These are phyloP conservation scores for Haplosporangium gracile DNA, from an alignment of 192 early-diverging fungal species.

Conservation along the genomic window DNA sequence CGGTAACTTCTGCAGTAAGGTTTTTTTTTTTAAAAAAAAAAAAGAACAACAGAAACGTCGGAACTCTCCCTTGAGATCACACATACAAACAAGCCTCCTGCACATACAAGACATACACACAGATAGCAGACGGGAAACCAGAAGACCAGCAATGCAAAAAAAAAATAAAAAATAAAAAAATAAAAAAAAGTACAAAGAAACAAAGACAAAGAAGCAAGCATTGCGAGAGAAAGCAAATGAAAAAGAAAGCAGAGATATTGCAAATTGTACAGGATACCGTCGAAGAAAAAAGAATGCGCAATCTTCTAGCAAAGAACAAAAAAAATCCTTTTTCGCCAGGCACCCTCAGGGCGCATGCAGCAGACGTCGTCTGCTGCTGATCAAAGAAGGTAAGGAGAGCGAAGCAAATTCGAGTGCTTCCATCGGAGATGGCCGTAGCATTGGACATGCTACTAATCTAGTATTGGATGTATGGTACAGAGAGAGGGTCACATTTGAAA, in stretches of 20 bases:
- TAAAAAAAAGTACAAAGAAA: neutral
- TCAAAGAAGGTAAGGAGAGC: slow-evolving; percentile 2
- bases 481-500: neutral
- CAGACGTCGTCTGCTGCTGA: neutral
- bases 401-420: neutral
- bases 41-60: neutral
- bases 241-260: neutral
- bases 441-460: neutral
- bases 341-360: neutral
- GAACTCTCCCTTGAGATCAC: neutral
- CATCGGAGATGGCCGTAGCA: neutral
- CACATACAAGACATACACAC: slow-evolving; percentile 7
- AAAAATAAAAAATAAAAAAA: neutral
- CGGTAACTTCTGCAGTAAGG: neutral
- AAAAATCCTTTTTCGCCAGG: slow-evolving; percentile 4
- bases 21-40: neutral
- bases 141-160: neutral
- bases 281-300: neutral
- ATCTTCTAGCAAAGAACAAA: neutral
- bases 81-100: neutral
- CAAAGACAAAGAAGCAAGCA: neutral
- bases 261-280: neutral
- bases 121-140: neutral
- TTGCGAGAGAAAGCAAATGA: neutral
- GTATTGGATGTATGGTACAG: too few species aligned